These are phyloP conservation scores for Tephrocybe sp. DNA, from an alignment of 768 basidiomycete genomes.

Conservation along the genomic window DNA sequence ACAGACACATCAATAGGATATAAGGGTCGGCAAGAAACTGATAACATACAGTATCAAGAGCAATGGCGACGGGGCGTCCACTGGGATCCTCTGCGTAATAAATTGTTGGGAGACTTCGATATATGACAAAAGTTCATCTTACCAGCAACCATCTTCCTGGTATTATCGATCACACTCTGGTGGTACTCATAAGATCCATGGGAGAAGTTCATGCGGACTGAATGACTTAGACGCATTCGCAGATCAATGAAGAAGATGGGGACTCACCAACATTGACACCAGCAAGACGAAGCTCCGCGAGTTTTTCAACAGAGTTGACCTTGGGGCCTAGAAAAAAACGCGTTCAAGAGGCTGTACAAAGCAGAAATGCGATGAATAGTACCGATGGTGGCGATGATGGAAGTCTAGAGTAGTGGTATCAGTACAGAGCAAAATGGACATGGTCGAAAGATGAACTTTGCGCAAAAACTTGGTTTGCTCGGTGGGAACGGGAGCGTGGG, in stretches of 20 bases:
- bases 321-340: conserved; percentile 69
- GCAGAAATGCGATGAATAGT: conserved; percentile 14
- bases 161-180: conserved; percentile 98
- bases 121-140: conserved; percentile 22
- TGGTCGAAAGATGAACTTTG: conserved; percentile 59
- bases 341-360: conserved; percentile 8
- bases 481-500: conserved; percentile 65
- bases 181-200: conserved; percentile 99
- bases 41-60: conserved; percentile 85
- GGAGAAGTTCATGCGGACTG: conserved; percentile 99
- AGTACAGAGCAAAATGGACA: background rate
- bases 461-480: conserved; percentile 83
- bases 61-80: conserved; percentile 95
- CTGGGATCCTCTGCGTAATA: conserved; percentile 50
- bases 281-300: conserved; percentile 78
- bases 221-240: background rate
- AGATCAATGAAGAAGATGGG: background rate
- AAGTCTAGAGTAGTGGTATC: conserved; percentile 59
- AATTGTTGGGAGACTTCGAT: conserved; percentile 5
- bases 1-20: conserved; percentile 10
- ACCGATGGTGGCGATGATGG: conserved; percentile 99
- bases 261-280: conserved; percentile 95
- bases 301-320: conserved; percentile 87
- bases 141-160: conserved; percentile 82
- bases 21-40: background rate